Base-by-base conservation (phyloP, 768 basidiomycete species). In the Serendipita sp. region DNA sequence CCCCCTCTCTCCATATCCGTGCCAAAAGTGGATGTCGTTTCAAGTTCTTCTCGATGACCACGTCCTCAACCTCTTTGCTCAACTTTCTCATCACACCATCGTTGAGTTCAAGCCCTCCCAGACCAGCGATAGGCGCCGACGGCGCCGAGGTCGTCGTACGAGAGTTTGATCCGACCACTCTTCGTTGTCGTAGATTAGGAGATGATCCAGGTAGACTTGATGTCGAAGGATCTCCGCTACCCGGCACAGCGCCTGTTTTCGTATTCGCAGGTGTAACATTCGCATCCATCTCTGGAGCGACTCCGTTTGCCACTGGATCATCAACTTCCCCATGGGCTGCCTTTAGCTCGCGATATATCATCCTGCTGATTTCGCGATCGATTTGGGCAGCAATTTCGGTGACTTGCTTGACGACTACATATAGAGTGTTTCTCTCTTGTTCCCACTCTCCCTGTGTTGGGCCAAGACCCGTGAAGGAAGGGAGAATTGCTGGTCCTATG, bases 401-500 rank as follows among this genome's bases (percentile, higher is more conserved):
- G 32, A 60, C 35, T n/a, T 36, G 56, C 56, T 36, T 60, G 4
- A 36, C 56, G 8, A 60, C 56, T 10, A 10, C 32, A 36, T 60
- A 36, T 10, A 60, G 28, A 23, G 35, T 28, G 34, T 23, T 60
- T 35, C 56, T 16, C 35, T 60, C 56, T 35, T 60, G 56, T 35
- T 60, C 56, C 56, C 56, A 60, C 2, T 60, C 56, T 30, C 28
- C 56, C 32, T 23, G 16, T n/a, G 56, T 60, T n/a, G 56, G 23
- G 8, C 28, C 35, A 36, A 30, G 28, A 35, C 56, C 56, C 18
- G 56, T 28, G 15, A 18, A 23, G 15, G 45, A 41, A 18, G 84
- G 81, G 67, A 83, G 80, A 64, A 91, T 75, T 35, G 82, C 81
- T 0, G 90, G 90, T 0, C 81, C 81, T 3, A 92, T 83, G 18